phyloP scores from a whole-genome alignment of 1,139 yeast species.

The Taphrina wiesneri region DNA sequence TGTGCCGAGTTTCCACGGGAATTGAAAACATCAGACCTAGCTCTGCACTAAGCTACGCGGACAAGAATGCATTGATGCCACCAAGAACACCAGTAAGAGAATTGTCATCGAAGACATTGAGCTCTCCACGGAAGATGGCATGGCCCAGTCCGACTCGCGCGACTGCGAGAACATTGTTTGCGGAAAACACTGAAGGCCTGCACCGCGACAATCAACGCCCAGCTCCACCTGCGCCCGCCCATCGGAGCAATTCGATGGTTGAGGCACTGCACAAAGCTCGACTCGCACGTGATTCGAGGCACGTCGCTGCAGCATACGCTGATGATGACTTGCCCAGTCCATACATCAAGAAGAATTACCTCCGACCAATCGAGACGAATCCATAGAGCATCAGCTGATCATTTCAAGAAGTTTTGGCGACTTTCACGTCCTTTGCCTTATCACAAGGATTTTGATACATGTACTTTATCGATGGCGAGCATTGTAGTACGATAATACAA shows the following conservation, averaged over 20 bases:
- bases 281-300: background rate
- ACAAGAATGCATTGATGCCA: background rate
- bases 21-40: conserved; percentile 16
- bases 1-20: background rate
- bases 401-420: background rate
- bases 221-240: conserved; percentile 25
- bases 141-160: conserved; percentile 18
- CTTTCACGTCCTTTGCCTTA: background rate
- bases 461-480: background rate
- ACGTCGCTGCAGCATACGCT: background rate
- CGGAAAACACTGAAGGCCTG: conserved; percentile 9
- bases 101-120: background rate
- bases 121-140: conserved; percentile 1
- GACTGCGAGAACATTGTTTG: conserved; percentile 2
- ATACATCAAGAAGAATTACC: conserved; percentile 24
- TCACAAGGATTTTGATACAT: background rate
- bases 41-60: background rate
- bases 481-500: background rate
- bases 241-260: background rate
- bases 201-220: conserved; percentile 20
- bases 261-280: conserved; percentile 16
- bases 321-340: conserved; percentile 28
- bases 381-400: background rate
- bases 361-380: conserved; percentile 9
- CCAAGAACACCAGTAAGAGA: conserved; percentile 14